These are phyloP conservation scores for Scedosporium boydii DNA, from an alignment of 2,329 filamentous ascomycete genomes.

Conservation along the genomic window DNA sequence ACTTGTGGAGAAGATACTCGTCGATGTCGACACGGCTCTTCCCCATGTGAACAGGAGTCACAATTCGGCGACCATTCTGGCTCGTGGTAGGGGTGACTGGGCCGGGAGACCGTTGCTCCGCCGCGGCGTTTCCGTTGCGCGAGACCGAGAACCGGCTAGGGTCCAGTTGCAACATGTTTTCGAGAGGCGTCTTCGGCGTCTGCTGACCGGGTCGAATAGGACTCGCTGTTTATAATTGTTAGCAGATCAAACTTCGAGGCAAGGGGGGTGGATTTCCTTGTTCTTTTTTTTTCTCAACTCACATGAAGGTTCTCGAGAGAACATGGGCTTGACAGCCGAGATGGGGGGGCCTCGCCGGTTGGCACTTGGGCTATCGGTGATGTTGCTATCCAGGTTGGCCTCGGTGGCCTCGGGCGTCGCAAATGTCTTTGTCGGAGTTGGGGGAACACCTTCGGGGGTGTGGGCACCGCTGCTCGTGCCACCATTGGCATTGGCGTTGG, in stretches of 20 bases:
- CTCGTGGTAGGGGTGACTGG: conserved; percentile 73
- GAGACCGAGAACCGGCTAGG: conserved; percentile 79
- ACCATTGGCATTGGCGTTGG: not conserved
- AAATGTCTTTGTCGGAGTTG: conserved; percentile 78
- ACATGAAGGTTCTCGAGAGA: conserved; percentile 31
- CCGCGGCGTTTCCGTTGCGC: conserved; percentile 28
- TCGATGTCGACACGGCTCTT: conserved; percentile 59
- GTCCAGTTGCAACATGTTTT: conserved; percentile 65
- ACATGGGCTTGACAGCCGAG: conserved; percentile 23
- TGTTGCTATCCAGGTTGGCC: conserved; percentile 26
- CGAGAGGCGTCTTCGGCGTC: conserved; percentile 55
- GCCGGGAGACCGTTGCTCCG: conserved; percentile 2
- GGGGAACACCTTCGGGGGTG: conserved; percentile 59
- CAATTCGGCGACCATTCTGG: conserved; percentile 28
- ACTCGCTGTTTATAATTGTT: conserved; percentile 2
- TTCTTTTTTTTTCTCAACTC: conserved; percentile 19
- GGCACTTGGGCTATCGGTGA: conserved; percentile 37
- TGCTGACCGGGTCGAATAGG: not conserved
- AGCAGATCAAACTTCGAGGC: not conserved
- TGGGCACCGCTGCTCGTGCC: conserved; percentile 3
- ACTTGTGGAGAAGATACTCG: conserved; percentile 61
- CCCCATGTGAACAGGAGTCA: conserved; percentile 61
- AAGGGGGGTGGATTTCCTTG: conserved; percentile 15
- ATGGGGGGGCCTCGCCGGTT: conserved; percentile 31
- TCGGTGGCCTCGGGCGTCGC: conserved; percentile 30